Evolutionary conservation across 805 yeast genomes (phyloP).

Genomic region (Pichia gijzeniarum): DNA sequence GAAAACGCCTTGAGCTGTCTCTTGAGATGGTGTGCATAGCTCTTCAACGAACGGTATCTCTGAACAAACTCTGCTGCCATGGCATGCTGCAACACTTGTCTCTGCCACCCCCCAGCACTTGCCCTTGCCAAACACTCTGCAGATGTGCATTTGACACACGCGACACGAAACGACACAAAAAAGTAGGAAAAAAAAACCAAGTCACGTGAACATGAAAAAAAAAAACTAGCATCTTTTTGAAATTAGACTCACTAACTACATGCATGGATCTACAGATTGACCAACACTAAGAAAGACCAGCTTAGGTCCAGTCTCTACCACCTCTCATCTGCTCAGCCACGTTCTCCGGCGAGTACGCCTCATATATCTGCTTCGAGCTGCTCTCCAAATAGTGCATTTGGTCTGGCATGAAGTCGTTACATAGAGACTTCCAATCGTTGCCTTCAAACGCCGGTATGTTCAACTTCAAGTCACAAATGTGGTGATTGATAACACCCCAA

Average conservation of each 20-base stretch:
- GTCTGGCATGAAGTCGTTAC: slow-evolving; percentile 25
- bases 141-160: too few relatives aligned
- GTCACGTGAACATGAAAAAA: too few relatives aligned
- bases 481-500: slow-evolving; percentile 30
- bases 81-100: too few relatives aligned
- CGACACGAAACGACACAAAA: too few relatives aligned
- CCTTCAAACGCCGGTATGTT: slow-evolving; percentile 21
- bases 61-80: background rate
- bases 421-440: slow-evolving; percentile 19
- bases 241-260: too few relatives aligned
- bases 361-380: slow-evolving; percentile 20
- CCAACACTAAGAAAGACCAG: too few relatives aligned
- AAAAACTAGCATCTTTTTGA: too few relatives aligned
- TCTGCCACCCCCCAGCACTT: too few relatives aligned
- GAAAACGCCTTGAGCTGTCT: slow-evolving; percentile 6
- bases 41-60: background rate
- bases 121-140: too few relatives aligned
- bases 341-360: slow-evolving; percentile 12
- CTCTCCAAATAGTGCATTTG: slow-evolving; percentile 22
- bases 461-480: slow-evolving; percentile 27
- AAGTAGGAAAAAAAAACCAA: too few relatives aligned
- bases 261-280: too few relatives aligned
- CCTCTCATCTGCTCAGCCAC: slow-evolving; percentile 14
- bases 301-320: slow-evolving; percentile 9
- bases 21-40: slow-evolving; percentile 7